Evolutionary conservation across 78 protist genomes (phyloP), one percentile per base, ranked within the genome.

Genomic region (Pelomyxa schiedti): DNA sequence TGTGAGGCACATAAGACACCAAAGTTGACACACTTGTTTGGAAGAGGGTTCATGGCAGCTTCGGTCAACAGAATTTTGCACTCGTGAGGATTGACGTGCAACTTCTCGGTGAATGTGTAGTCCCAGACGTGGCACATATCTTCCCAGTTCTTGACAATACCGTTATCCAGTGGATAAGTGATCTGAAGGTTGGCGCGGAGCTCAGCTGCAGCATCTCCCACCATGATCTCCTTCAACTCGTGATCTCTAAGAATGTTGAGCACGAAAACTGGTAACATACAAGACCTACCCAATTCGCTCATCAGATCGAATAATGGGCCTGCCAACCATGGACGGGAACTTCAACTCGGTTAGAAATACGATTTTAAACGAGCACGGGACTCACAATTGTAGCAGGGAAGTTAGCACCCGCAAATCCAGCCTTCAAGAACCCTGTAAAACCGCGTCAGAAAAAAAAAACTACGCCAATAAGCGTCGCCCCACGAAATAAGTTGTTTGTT

Each of bases 251-350:
- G n/a, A n/a, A n/a, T n/a, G n/a, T n/a, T n/a, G n/a, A n/a, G n/a
- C n/a, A n/a, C n/a, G n/a, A n/a, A n/a, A n/a, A n/a, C n/a, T n/a
- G n/a, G n/a, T n/a, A n/a, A n/a, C n/a, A n/a, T n/a, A n/a, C n/a
- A n/a, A n/a, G n/a, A n/a, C 77, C 30, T 71, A 67, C 4, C 70
- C 87, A 42, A 95, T 52, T 42, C 89, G 78, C 58, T 91, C 96
- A 42, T 91, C 94, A 3, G 90, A 77, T 2, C 98, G 92, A 4
- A 97, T 77, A 42, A 90, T 88, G 24, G 99, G 99, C 36, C 98
- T 82, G 16, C 99, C 99, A 42, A 97, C 95, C 89, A 96, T 83
- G 7, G 96, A 88, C 35, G 97, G 99, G 92, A 97, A 97, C 53
- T 87, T 79, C 38, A 86, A 84, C 30, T n/a, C n/a, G n/a, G n/a